Percentiles rank a stretch among this genome's conserved stretches.
Conservation (phyloP, 352 stramenopile species). For the Globisporangium spiculum region DNA sequence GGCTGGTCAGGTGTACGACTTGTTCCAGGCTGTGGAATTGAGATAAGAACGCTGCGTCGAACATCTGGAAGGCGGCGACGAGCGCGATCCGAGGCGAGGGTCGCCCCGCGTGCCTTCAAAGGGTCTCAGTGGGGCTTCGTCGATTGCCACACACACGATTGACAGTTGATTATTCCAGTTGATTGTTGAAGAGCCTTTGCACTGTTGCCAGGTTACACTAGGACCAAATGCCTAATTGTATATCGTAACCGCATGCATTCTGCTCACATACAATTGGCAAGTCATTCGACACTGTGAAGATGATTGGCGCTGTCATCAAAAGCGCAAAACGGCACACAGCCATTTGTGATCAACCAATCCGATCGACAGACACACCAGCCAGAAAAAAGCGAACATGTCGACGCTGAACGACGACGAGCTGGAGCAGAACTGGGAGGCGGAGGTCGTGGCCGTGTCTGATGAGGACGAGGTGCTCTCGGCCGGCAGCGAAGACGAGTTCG, state of each 20-base stretch:
- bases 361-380: neutral
- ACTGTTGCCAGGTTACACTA: neutral
- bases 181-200: too few relatives aligned
- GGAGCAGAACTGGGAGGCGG: slow-evolving; percentile 59
- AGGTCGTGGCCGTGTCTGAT: slow-evolving; percentile 36
- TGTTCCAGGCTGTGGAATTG: too few relatives aligned
- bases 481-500: slow-evolving; percentile 80
- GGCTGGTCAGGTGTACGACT: too few relatives aligned
- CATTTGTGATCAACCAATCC: neutral
- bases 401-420: slow-evolving; percentile 59
- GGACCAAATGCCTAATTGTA: neutral
- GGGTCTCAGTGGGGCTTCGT: too few relatives aligned
- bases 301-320: neutral
- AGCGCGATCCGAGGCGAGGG: too few relatives aligned
- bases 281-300: neutral
- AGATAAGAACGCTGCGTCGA: too few relatives aligned
- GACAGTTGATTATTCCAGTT: too few relatives aligned
- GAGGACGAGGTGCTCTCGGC: slow-evolving; percentile 54
- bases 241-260: neutral
- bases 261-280: neutral
- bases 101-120: too few relatives aligned
- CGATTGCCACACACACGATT: too few relatives aligned
- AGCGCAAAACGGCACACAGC: neutral
- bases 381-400: slow-evolving; percentile 8
- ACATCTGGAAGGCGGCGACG: too few relatives aligned